Evolutionary conservation across 2,329 filamentous ascomycete genomes (phyloP).

Genomic region (Fusarium globosum): DNA sequence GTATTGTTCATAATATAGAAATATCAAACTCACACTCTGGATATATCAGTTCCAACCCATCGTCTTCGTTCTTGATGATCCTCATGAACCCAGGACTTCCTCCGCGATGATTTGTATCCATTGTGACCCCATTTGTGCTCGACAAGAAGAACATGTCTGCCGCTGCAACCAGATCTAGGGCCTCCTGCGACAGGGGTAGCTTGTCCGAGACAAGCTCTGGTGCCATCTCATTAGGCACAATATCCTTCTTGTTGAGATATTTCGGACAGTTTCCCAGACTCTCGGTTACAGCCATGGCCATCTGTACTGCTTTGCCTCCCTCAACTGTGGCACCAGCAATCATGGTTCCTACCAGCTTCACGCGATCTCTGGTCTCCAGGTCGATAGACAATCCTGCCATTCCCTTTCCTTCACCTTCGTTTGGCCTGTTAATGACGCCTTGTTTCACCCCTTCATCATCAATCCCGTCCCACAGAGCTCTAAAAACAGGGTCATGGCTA

Average conservation of each 20-base stretch:
- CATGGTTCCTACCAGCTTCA: constrained; percentile 79
- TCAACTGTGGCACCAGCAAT: constrained; percentile 68
- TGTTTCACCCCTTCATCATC: constrained; percentile 53
- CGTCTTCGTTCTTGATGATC: constrained; percentile 67
- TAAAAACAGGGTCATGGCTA: constrained; percentile 75
- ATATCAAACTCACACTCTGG: constrained; percentile 70
- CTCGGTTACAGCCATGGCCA: constrained; percentile 77
- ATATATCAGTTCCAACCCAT: constrained; percentile 69
- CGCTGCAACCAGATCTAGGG: constrained; percentile 67
- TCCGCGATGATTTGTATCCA: constrained; percentile 88
- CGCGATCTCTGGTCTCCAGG: constrained; percentile 65
- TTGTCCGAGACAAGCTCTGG: constrained; percentile 61
- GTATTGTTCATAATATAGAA: neutral
- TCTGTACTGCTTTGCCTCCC: constrained; percentile 55
- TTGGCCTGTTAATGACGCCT: constrained; percentile 49
- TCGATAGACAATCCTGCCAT: constrained; percentile 68
- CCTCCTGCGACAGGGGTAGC: constrained; percentile 61
- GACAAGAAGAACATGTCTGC: constrained; percentile 85
- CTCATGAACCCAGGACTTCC: constrained; percentile 80
- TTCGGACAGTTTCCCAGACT: constrained; percentile 88
- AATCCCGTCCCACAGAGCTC: constrained; percentile 66
- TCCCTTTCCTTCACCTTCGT: constrained; percentile 54
- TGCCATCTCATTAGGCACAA: constrained; percentile 59
- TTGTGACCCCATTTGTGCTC: constrained; percentile 71
- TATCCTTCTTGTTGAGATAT: constrained; percentile 80